Evolutionary conservation across 805 yeast genomes (phyloP), one percentile per base, ranked within the genome.

Genomic region (Candida jianshihensis): DNA sequence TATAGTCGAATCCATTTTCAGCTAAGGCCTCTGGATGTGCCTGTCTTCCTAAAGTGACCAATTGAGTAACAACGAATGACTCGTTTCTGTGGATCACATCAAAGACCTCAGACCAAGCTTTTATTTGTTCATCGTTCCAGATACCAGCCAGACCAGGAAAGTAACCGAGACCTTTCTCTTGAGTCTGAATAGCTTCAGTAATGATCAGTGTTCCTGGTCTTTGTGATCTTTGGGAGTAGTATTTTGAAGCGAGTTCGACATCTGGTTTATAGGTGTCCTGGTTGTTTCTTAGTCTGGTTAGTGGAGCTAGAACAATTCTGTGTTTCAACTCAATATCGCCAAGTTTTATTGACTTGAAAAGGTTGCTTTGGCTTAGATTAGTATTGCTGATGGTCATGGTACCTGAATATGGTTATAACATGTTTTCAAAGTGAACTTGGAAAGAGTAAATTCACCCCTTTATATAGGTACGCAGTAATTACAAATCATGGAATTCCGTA

Each of bases 151-250:
- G 66, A 31, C 59, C 46, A 9, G 30, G 34, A 27, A 47, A 52
- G 39, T 57, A 62, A 11, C 69, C 58, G 30, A 73, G 68, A 26
- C 60, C 55, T 35, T 49, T 53, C 1, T 57, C 48, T 8, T 71
- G 56, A 8, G 63, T 62, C 44, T 61, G 63, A 0, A 78, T 66
- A 20, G 75, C 84, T 53, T 80, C 86, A 9, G 78, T 56, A 41
- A 75, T 68, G 26, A 78, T 43, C 46, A 80, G 57, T 17, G 81
- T 67, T n/a, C 85, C 85, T 14, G 74, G 71, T 39, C 60, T 54
- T 34, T 59, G 51, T 1, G 84, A 66, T 45, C 83, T 63, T 43
- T 73, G 71, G 15, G 53, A 60, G 48, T 80, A 80, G 53, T 78
- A 75, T 37, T 68, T 59, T 13, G 57, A 52, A 40, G 66, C 63